These are phyloP conservation scores for Sideroxylon spinosum DNA, from an alignment of 179 eudicot genomes.

Conservation along the genomic window DNA sequence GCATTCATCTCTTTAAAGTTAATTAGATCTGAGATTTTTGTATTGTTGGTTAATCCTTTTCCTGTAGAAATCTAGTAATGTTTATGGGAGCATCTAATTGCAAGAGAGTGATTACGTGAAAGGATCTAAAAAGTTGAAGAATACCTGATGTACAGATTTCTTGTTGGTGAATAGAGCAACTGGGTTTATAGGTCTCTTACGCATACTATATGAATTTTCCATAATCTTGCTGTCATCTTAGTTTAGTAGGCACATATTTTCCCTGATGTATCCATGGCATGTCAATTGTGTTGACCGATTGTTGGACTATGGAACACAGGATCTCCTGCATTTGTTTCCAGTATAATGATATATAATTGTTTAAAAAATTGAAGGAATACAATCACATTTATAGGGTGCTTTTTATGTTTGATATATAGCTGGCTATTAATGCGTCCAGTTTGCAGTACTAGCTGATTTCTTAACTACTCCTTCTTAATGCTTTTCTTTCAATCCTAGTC, in stretches of 20 bases:
- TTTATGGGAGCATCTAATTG: background rate
- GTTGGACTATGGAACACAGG: background rate
- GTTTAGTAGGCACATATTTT: background rate
- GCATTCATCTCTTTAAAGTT: slow-evolving; percentile 4
- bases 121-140: background rate
- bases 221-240: background rate
- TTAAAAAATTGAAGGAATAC: background rate
- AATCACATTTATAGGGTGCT: background rate
- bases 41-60: background rate
- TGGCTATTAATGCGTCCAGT: slow-evolving; percentile 6
- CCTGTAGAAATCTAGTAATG: background rate
- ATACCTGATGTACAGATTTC: background rate
- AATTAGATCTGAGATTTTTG: background rate
- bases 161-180: slow-evolving; percentile 3
- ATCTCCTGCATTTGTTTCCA: slow-evolving; percentile 2
- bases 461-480: slow-evolving; percentile 21
- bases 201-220: background rate
- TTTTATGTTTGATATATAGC: background rate
- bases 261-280: background rate
- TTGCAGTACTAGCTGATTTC: slow-evolving; percentile 11
- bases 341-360: background rate
- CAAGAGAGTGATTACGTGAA: background rate
- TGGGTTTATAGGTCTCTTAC: background rate
- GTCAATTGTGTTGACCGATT: background rate
- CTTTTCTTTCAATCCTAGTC: slow-evolving; percentile 39